Percentiles rank a stretch among this genome's conserved stretches.
phyloP scores from a whole-genome alignment of 192 early-diverging fungal species.

The Gaertneriomyces sp. region DNA sequence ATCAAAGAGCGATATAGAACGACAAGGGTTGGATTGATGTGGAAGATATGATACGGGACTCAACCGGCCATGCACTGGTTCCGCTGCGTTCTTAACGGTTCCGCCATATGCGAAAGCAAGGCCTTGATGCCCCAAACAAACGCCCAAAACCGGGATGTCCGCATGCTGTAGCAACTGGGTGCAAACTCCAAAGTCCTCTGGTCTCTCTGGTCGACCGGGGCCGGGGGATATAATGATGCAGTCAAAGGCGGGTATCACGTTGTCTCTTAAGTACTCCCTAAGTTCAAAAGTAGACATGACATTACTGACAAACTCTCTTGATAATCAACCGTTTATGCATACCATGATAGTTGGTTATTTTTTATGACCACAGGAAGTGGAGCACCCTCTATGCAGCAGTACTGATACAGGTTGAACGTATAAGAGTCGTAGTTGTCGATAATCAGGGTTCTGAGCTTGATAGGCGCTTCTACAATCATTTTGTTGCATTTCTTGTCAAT shows the following conservation, averaged over 20 bases:
- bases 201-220: slow-evolving; percentile 75
- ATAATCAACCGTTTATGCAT: background rate
- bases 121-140: slow-evolving; percentile 94
- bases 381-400: slow-evolving; percentile 42
- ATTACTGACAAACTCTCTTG: background rate
- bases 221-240: slow-evolving; percentile 91
- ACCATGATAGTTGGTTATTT: slow-evolving; percentile 91
- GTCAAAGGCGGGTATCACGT: slow-evolving; percentile 79
- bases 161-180: slow-evolving; percentile 48
- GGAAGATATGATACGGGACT: slow-evolving; percentile 48
- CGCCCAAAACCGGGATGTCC: slow-evolving; percentile 75
- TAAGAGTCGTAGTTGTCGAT: slow-evolving; percentile 99
- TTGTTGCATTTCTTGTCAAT: too few species aligned
- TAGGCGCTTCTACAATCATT: too few species aligned
- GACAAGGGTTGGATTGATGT: slow-evolving; percentile 17
- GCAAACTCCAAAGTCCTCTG: slow-evolving; percentile 81
- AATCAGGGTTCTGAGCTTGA: slow-evolving; percentile 59
- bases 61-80: slow-evolving; percentile 81
- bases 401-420: slow-evolving; percentile 90
- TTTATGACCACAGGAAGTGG: slow-evolving; percentile 74
- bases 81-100: slow-evolving; percentile 39
- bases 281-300: background rate
- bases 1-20: slow-evolving; percentile 48
- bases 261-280: slow-evolving; percentile 54
- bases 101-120: slow-evolving; percentile 69